Base-by-base conservation (phyloP, 2,329 filamentous ascomycete species). In the Moelleriella libera region DNA sequence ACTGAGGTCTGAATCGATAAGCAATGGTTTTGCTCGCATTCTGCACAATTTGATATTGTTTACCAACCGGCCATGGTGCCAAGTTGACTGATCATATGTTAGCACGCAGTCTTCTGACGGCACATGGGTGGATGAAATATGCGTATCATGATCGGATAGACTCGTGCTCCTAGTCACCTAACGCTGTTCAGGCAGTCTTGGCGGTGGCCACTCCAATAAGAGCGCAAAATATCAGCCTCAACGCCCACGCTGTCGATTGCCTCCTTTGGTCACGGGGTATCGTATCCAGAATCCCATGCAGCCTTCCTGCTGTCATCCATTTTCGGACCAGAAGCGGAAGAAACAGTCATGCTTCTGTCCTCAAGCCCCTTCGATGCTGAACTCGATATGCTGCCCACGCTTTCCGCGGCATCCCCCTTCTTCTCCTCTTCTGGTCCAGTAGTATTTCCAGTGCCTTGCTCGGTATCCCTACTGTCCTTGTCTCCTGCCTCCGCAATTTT, bases 251-350 rank as follows among this genome's bases (percentile, higher is more conserved):
- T 37, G 34, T 37, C 34, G 34, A 8, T 9, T 37, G 34, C 34
- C 4, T 8, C 8, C 34, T 12, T 37, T 12, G 12, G 39, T 55
- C 50, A 58, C 42, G 45, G 42, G 30, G 59, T 62, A 43, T 62
- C 59, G 47, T 63, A 63, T 40, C 61, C 61, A 30, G 61, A 63
- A 50, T 63, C 61, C 12, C 61, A 63, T 7, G 55, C 54, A 30
- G 52, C 55, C 57, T 63, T 63, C 14, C 53, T 54, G n/a, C 29
- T 11, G n/a, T 3, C 31, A 10, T 37, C 40, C 12, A 41, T 14
- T 32, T 44, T 48, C 11, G 44, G 30, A 39, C 37, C 45, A 30
- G 41, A 14, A 10, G 14, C 21, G 9, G n/a, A 10, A 11, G 40
- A n/a, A 10, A 11, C 40, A n/a, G 11, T 48, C 34, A 21, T 21